Evolutionary conservation across 495 filamentous ascomycete genomes (phyloP).

Genomic region (Bathelium albidoporum): DNA sequence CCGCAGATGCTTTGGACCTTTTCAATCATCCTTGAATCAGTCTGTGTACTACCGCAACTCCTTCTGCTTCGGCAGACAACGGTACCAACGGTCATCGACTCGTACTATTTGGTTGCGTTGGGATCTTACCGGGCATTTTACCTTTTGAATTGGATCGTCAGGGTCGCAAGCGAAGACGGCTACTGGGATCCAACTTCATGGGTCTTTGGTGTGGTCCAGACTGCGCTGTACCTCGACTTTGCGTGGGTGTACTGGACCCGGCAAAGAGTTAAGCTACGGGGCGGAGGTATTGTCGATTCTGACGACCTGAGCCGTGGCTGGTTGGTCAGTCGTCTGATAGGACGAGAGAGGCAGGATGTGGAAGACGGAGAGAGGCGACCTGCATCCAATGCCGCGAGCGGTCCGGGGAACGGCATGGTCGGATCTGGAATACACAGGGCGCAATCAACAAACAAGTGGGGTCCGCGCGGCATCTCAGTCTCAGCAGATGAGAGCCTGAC

Average conservation of each 20-base stretch:
- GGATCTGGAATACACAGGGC: background rate
- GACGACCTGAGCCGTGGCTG: slow-evolving; percentile 81
- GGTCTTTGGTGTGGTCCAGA: slow-evolving; percentile 84
- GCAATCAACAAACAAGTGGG: slow-evolving; percentile 21
- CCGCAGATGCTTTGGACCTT: slow-evolving; percentile 67
- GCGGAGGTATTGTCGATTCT: slow-evolving; percentile 83
- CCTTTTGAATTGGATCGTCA: slow-evolving; percentile 82
- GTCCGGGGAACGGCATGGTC: slow-evolving; percentile 13
- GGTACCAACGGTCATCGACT: slow-evolving; percentile 92
- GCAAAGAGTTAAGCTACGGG: slow-evolving; percentile 86
- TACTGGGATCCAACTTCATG: slow-evolving; percentile 60
- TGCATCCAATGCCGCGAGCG: slow-evolving; percentile 2
- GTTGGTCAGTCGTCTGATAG: slow-evolving; percentile 45
- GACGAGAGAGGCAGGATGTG: slow-evolving; percentile 16
- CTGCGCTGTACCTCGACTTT: slow-evolving; percentile 85
- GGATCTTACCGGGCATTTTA: slow-evolving; percentile 87
- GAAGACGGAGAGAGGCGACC: slow-evolving; percentile 13
- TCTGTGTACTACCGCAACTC: slow-evolving; percentile 83
- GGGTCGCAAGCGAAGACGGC: slow-evolving; percentile 47
- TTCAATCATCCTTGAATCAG: slow-evolving; percentile 80
- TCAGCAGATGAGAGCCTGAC: slow-evolving; percentile 20
- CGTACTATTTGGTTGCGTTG: slow-evolving; percentile 80
- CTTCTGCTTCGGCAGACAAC: slow-evolving; percentile 86
- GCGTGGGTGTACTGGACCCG: slow-evolving; percentile 93
- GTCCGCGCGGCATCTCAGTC: slow-evolving; percentile 22